Evolutionary conservation across 2,329 filamentous ascomycete genomes (phyloP).

Genomic region (Blastomyces parvus): DNA sequence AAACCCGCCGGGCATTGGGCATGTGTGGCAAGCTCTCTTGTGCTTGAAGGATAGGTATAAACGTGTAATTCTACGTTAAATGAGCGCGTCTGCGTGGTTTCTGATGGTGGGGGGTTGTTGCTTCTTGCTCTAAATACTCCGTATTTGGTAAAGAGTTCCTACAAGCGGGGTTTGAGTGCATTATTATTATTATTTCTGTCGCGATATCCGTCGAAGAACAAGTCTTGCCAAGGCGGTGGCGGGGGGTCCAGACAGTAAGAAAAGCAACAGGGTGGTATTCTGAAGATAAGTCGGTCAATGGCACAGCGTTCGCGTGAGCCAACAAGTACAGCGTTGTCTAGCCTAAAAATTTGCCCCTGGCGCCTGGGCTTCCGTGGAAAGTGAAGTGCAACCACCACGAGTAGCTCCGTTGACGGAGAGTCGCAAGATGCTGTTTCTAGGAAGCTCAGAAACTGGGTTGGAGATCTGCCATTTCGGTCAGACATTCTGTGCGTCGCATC

Average conservation of each 20-base stretch:
- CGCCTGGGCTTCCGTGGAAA: neutral
- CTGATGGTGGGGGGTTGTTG: neutral
- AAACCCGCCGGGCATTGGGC: too few relatives aligned
- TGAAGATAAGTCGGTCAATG: neutral
- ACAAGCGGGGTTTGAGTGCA: too few relatives aligned
- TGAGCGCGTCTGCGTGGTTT: too few relatives aligned
- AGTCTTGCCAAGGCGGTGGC: neutral
- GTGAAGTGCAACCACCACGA: neutral
- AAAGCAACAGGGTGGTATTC: slow-evolving; percentile 13
- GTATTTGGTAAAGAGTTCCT: neutral
- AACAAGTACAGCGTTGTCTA: neutral
- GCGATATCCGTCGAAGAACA: neutral
- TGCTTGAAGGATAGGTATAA: too few relatives aligned
- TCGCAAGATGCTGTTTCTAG: neutral
- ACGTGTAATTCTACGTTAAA: too few relatives aligned
- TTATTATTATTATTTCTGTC: neutral
- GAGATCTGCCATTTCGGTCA: neutral
- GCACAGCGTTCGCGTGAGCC: neutral
- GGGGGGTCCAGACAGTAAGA: neutral
- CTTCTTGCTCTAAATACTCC: neutral
- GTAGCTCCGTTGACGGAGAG: neutral
- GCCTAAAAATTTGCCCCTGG: neutral
- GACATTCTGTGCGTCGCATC: neutral
- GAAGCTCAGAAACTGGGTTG: neutral
- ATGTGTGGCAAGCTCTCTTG: too few relatives aligned